Base-by-base conservation (phyloP, 768 basidiomycete genomes). In the Suillus lakei region DNA sequence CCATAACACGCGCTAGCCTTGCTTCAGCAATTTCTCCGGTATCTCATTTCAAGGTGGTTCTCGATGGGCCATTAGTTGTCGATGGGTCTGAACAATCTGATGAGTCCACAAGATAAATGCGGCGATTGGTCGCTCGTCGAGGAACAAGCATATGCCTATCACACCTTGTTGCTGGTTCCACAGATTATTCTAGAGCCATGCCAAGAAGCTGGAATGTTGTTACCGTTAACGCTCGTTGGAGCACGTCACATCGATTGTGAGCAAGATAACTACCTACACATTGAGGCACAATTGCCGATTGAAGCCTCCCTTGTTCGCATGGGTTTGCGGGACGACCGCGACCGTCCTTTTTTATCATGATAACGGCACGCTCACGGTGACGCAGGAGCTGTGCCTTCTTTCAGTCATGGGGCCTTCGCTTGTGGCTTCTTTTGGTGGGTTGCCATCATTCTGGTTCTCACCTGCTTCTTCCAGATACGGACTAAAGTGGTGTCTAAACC, bases 281-380 rank as follows among this genome's bases (percentile, higher is more conserved):
- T 23, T 21, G 28, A 59, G 39, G 58, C 39, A 41, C 28, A 28
- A 21, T 59, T 59, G 39, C 58, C 58, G 39, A 59, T 59, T 59
- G 38, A 41, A 41, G 58, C 18, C 26, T 58, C 9, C 39, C 28
- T 54, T 30, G 18, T 59, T 59, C 58, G 39, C 58, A 59, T 59
- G 58, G 58, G 58, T 28, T 28, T 26, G 36, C 18, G 26, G 38
- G 26, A 41, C 26, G 39, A 41, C 58, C 26, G 18, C 38, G 39
- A 43, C 39, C 38, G 26, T 59, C 39, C 62, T 38, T 41, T 54
- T 58, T 64, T 63, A 64, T 63, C 64, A 39, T 10, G 64, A 64
- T 64, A 64, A 64, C 64, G 60, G 46, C 28, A 63, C 12, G 13
- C 54, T 46, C n/a, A 62, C 36, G 43, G 44, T 59, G 38, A 54